A percentile compares a stretch with the other conserved stretches of the same genome.
Conservation (phyloP, 371 early-diverging fungal genomes). For the Apophysomyces ossiformis region DNA sequence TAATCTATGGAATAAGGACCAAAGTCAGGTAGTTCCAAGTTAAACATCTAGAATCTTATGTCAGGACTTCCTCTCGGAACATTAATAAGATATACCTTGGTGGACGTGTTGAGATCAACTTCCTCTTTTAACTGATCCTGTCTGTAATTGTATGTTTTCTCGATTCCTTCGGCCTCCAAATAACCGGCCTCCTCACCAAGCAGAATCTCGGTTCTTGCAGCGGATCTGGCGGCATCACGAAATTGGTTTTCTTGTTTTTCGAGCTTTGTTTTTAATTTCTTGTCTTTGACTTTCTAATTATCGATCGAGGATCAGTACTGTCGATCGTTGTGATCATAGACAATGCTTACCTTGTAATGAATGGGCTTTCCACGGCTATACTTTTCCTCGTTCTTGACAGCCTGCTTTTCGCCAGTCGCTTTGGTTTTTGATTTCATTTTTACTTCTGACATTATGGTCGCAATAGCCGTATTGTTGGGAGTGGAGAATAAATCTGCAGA, state of each 20-base stretch:
- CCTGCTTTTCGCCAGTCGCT: conserved; percentile 15
- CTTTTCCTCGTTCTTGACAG: conserved; percentile 41
- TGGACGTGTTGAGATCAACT: conserved; percentile 79
- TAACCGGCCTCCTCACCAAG: conserved; percentile 76
- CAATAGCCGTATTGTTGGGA: neutral
- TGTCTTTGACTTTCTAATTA: conserved; percentile 55
- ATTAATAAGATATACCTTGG: conserved; percentile 62
- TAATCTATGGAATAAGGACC: conserved; percentile 92
- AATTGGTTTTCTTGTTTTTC: conserved; percentile 62
- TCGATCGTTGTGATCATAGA: too few species aligned
- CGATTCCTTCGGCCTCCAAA: conserved; percentile 89
- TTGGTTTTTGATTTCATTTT: conserved; percentile 6
- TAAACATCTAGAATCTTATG: conserved; percentile 63
- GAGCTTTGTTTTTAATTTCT: conserved; percentile 66
- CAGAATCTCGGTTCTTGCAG: conserved; percentile 80
- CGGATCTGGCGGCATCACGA: conserved; percentile 75
- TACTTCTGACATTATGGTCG: neutral
- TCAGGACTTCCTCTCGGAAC: neutral
- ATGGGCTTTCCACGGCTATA: conserved; percentile 30
- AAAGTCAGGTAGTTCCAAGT: conserved; percentile 81
- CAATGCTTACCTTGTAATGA: conserved; percentile 25
- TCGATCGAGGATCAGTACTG: neutral
- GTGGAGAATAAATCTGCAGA: neutral
- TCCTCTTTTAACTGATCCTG: conserved; percentile 80
- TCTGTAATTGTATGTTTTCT: conserved; percentile 86